Evolutionary conservation across 176 grass and related monocot species (phyloP).

Genomic region (Oryza glaberrima): DNA sequence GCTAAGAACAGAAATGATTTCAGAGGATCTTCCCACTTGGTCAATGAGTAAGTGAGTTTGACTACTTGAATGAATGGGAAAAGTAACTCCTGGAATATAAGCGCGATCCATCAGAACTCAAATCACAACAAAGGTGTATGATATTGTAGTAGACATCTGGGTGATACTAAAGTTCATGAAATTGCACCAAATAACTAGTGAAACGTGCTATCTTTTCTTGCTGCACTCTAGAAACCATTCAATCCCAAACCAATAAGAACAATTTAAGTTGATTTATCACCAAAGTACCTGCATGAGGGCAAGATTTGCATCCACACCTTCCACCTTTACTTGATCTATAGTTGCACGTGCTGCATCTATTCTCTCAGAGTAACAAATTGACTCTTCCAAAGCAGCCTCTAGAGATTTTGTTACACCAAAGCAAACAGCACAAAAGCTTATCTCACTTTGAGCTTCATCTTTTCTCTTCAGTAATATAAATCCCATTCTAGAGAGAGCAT

Average conservation of each 20-base stretch:
- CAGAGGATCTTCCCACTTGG: conserved; percentile 75
- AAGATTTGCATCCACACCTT: conserved; percentile 78
- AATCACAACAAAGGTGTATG: not conserved
- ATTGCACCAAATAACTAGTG: conserved; percentile 3
- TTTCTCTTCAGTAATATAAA: conserved; percentile 58
- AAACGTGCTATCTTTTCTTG: not conserved
- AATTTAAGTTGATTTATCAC: conserved; percentile 32
- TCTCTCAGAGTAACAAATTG: conserved; percentile 73
- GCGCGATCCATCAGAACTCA: conserved; percentile 34
- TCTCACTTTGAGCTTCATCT: conserved; percentile 57
- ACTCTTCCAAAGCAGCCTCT: conserved; percentile 83
- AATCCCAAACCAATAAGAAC: conserved; percentile 2
- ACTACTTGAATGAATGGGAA: conserved; percentile 62
- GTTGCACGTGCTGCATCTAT: conserved; percentile 75
- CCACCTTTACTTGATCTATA: conserved; percentile 77
- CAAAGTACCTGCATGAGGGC: conserved; percentile 70
- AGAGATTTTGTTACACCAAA: conserved; percentile 71
- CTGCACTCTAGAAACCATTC: not conserved
- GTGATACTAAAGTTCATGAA: conserved; percentile 18
- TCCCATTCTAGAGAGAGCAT: conserved; percentile 72
- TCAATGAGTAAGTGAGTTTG: conserved; percentile 62
- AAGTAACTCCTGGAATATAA: conserved; percentile 72
- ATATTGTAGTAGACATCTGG: conserved; percentile 16
- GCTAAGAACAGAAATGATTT: conserved; percentile 76
- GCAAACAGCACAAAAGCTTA: conserved; percentile 56